phyloP scores from a whole-genome alignment of 2,329 filamentous ascomycete genomes.

The Claviceps sp. region DNA sequence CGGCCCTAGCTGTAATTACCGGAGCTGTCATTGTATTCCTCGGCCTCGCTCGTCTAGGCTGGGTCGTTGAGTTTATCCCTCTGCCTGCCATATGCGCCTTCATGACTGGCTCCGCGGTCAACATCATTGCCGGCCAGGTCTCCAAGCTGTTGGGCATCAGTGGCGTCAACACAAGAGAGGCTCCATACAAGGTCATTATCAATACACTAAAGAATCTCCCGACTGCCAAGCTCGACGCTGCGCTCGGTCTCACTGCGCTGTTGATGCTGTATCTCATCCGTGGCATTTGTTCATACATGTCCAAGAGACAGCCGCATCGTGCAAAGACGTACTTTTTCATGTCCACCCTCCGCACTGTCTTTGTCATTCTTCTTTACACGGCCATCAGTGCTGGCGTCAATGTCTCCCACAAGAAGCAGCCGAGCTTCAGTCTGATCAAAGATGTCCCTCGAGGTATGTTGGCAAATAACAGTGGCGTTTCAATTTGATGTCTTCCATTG shows the following conservation, averaged over 20 bases:
- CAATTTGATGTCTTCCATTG: too few relatives aligned
- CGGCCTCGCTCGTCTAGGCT: slow-evolving; percentile 36
- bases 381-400: slow-evolving; percentile 63
- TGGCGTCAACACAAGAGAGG: slow-evolving; percentile 33
- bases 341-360: slow-evolving; percentile 63
- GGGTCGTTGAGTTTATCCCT: slow-evolving; percentile 41
- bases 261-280: slow-evolving; percentile 56
- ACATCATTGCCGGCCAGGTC: slow-evolving; percentile 35
- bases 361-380: slow-evolving; percentile 70
- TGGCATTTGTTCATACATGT: slow-evolving; percentile 44
- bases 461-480: too few relatives aligned
- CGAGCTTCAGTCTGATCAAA: slow-evolving; percentile 51
- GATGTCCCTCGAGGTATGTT: slow-evolving; percentile 51
- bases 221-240: slow-evolving; percentile 50
- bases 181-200: slow-evolving; percentile 37
- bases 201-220: slow-evolving; percentile 33
- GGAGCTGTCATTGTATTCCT: slow-evolving; percentile 35
- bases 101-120: slow-evolving; percentile 40
- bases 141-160: slow-evolving; percentile 37
- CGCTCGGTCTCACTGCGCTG: slow-evolving; percentile 58
- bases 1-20: slow-evolving; percentile 32
- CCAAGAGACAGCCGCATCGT: slow-evolving; percentile 51
- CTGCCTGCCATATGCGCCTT: slow-evolving; percentile 39
- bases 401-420: slow-evolving; percentile 39
- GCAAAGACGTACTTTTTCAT: slow-evolving; percentile 66